A percentile compares a stretch with the other conserved stretches of the same genome.
Evolutionary conservation across 2,329 filamentous ascomycete genomes (phyloP).

Genomic region (Fusarium lateritium): DNA sequence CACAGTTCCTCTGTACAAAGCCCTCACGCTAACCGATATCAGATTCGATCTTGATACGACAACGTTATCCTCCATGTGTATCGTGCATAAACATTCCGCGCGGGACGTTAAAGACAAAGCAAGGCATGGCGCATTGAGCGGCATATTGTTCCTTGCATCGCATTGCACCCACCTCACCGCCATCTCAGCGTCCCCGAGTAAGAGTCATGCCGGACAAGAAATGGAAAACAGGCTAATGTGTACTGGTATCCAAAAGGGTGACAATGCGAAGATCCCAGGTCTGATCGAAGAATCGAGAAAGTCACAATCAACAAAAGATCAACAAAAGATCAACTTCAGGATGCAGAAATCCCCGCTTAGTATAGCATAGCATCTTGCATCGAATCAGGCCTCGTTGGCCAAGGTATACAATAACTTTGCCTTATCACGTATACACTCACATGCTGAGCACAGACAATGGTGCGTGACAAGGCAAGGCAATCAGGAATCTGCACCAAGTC

Average conservation of each 20-base stretch:
- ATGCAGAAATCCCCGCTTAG: conserved; percentile 7
- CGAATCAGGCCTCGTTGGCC: conserved; percentile 18
- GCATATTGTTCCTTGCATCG: conserved; percentile 21
- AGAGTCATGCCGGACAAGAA: conserved; percentile 11
- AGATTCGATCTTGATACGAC: conserved; percentile 6
- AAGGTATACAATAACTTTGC: conserved; percentile 32
- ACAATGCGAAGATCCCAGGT: conserved; percentile 19
- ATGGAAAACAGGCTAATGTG: conserved; percentile 6
- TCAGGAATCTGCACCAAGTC: conserved; percentile 19
- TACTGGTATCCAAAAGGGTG: conserved; percentile 1
- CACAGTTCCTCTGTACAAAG: neutral
- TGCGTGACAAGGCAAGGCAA: conserved; percentile 18
- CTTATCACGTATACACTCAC: conserved; percentile 35
- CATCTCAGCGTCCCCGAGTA: conserved; percentile 11
- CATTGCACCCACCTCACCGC: conserved; percentile 20
- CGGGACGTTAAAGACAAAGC: neutral
- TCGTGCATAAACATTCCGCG: neutral
- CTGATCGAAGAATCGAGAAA: conserved; percentile 6
- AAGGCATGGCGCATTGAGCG: conserved; percentile 1
- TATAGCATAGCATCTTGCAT: conserved; percentile 4
- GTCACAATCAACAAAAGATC: conserved; percentile 5
- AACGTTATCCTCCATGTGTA: neutral
- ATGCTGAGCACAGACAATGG: conserved; percentile 21
- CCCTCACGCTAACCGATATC: neutral
- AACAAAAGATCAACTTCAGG: neutral